These are phyloP conservation scores for Sugiyamaella grinbergsii DNA, from an alignment of 1,139 yeast genomes.

Conservation along the genomic window DNA sequence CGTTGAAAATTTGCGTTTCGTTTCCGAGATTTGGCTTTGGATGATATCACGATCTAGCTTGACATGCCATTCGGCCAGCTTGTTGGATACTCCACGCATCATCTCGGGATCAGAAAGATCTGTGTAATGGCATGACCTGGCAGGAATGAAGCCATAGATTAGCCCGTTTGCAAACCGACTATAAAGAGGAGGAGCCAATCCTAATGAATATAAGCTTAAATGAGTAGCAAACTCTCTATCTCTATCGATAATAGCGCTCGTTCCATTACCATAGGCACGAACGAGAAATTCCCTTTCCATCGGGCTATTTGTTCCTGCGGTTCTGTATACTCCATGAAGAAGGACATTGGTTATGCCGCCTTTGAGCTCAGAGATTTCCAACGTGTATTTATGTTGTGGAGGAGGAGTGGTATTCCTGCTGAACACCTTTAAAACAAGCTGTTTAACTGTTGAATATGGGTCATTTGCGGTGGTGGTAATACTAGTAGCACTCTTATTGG, in stretches of 20 bases:
- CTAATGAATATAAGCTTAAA: conserved; percentile 58
- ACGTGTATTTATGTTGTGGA: conserved; percentile 23
- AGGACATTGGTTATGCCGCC: conserved; percentile 85
- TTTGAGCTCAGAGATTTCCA: conserved; percentile 49
- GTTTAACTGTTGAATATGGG: conserved; percentile 25
- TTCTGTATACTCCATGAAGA: conserved; percentile 49
- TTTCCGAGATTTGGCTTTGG: conserved; percentile 46
- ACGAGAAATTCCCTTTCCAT: conserved; percentile 52
- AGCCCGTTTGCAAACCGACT: conserved; percentile 75
- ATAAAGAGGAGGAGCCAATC: conserved; percentile 68
- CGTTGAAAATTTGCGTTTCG: conserved; percentile 16
- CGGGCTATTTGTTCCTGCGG: conserved; percentile 24
- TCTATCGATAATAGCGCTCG: conserved; percentile 71
- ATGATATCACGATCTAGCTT: conserved; percentile 49
- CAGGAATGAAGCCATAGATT: conserved; percentile 69
- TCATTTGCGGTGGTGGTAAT: conserved; percentile 12
- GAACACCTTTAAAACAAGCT: conserved; percentile 27
- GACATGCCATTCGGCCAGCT: conserved; percentile 73
- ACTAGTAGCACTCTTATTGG: not conserved
- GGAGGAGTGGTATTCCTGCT: conserved; percentile 18
- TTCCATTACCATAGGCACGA: conserved; percentile 76
- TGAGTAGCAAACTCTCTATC: conserved; percentile 77
- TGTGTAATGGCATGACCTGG: conserved; percentile 59
- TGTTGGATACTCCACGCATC: conserved; percentile 63
- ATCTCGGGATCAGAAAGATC: conserved; percentile 54